phyloP scores from a whole-genome alignment of 257 asterid species.

The Solanum etuberosum region DNA sequence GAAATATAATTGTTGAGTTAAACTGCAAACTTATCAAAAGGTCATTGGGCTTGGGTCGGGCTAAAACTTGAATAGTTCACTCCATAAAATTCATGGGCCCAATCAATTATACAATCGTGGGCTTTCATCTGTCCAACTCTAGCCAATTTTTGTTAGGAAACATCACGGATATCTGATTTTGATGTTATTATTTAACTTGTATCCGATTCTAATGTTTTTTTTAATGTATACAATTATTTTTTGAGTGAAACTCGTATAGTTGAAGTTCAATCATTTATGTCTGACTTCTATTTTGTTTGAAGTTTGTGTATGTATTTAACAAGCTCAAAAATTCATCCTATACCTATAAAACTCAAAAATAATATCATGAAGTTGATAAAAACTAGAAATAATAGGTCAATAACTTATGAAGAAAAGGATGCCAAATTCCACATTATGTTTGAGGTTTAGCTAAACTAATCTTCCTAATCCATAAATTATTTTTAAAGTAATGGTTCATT shows the following conservation, averaged over 20 bases:
- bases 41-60: neutral
- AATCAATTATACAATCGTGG: neutral
- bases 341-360: no score
- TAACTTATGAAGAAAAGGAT: neutral
- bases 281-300: no score
- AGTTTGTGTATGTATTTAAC: no score
- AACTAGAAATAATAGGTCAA: neutral
- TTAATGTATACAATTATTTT: no score
- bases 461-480: neutral
- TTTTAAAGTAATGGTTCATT: neutral
- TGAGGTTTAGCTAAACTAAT: neutral
- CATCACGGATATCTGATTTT: neutral
- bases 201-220: no score
- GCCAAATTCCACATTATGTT: neutral
- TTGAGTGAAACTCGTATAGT: no score
- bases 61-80: neutral
- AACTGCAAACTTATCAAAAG: neutral
- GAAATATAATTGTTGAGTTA: neutral
- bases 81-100: neutral
- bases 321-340: no score
- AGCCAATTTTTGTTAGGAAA: neutral
- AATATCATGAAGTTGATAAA: no score
- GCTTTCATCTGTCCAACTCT: neutral
- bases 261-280: no score
- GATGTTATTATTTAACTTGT: neutral